Evolutionary conservation across 2,329 filamentous ascomycete genomes (phyloP).

Genomic region (Neofusicoccum ribis): DNA sequence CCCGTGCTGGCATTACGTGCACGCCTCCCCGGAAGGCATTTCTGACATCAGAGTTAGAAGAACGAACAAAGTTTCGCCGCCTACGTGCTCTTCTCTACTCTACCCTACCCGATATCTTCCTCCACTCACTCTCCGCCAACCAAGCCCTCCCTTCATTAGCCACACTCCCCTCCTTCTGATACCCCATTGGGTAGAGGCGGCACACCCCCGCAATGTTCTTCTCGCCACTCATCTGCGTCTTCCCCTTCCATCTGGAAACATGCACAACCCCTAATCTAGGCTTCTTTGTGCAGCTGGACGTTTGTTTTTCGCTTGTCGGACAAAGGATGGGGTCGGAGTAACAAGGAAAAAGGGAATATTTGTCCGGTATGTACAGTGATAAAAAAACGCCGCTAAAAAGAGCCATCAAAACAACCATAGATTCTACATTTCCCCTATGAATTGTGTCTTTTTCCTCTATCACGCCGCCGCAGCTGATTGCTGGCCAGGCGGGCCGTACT

Average conservation of each 20-base stretch:
- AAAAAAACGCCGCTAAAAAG: conserved; percentile 6
- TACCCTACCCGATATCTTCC: no score
- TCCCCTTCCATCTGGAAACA: background rate
- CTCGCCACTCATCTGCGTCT: background rate
- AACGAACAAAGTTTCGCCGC: background rate
- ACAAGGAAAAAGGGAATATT: conserved; percentile 12
- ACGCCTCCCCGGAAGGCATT: background rate
- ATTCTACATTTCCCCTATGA: background rate
- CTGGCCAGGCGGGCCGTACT: conserved; percentile 37
- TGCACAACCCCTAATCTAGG: background rate
- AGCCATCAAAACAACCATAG: background rate
- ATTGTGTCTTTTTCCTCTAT: background rate
- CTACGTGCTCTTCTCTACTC: background rate
- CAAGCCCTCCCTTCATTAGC: background rate
- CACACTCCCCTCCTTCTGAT: no score
- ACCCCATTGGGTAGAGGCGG: no score
- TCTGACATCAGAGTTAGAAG: background rate
- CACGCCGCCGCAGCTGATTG: conserved; percentile 20
- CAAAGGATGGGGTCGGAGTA: background rate
- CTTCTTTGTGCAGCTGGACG: background rate
- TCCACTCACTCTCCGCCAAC: no score
- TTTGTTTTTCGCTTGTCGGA: background rate
- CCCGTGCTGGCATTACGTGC: no score
- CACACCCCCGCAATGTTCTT: no score
- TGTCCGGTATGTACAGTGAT: conserved; percentile 18